phyloP scores from a whole-genome alignment of 2,329 filamentous ascomycete genomes.

The Sarocladiaceae sp. region DNA sequence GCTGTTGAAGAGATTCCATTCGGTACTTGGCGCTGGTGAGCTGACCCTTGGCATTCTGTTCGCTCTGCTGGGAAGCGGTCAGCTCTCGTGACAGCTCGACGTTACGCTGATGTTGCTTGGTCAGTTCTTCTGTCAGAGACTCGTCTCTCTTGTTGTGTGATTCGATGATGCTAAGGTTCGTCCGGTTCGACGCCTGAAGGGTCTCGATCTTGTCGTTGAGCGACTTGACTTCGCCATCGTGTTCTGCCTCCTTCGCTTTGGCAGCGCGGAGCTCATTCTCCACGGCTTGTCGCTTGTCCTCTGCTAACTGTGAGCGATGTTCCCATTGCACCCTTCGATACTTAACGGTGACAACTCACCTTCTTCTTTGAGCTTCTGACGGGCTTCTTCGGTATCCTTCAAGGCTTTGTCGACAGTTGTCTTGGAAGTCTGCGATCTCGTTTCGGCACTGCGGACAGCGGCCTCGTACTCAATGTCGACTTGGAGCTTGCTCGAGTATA shows the following conservation, averaged over 20 bases:
- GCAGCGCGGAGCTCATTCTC: slow-evolving; percentile 77
- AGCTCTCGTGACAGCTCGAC: slow-evolving; percentile 79
- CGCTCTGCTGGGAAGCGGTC: slow-evolving; percentile 71
- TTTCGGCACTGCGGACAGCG: slow-evolving; percentile 75
- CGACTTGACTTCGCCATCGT: slow-evolving; percentile 67
- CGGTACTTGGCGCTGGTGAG: slow-evolving; percentile 80
- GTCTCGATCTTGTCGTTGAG: slow-evolving; percentile 78
- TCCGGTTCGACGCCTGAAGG: slow-evolving; percentile 86
- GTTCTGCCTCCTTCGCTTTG: slow-evolving; percentile 67
- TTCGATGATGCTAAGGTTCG: slow-evolving; percentile 82
- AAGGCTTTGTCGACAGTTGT: slow-evolving; percentile 74
- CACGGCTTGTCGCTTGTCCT: slow-evolving; percentile 66
- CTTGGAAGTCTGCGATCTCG: slow-evolving; percentile 76
- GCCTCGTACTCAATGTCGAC: slow-evolving; percentile 91
- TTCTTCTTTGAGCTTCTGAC: slow-evolving; percentile 74
- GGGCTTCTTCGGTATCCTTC: slow-evolving; percentile 74
- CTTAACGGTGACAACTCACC: slow-evolving; percentile 45
- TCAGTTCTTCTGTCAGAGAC: slow-evolving; percentile 76
- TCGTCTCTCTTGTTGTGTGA: slow-evolving; percentile 85
- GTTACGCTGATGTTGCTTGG: slow-evolving; percentile 82
- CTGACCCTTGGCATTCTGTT: slow-evolving; percentile 74
- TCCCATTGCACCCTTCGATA: neutral
- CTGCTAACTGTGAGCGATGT: slow-evolving; percentile 38
- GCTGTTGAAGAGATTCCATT: slow-evolving; percentile 83
- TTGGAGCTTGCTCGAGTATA: slow-evolving; percentile 83